Base-by-base conservation (phyloP, 768 basidiomycete genomes). In the Hortiboletus campestris region DNA sequence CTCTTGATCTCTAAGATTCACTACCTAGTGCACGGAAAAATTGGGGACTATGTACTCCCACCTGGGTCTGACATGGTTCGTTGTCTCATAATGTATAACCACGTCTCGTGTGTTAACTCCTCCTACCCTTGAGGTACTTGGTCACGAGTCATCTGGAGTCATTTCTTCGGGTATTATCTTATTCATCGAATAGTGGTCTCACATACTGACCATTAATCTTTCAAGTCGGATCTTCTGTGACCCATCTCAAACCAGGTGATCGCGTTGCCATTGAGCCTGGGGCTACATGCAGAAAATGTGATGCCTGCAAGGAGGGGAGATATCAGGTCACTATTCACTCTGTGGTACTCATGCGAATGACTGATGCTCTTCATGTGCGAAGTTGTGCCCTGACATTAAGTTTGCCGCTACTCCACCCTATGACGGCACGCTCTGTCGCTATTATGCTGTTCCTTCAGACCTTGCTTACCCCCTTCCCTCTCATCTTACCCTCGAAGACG, bases 381-480 rank as follows among this genome's bases (percentile, higher is more conserved):
- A 92, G 91, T 81, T 96, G 55, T 96, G 94, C 74, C 82, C 89
- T 2, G 79, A 93, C 52, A 88, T 96, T 69, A 76, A 82, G 48
- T 95, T 95, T 63, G 94, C 94, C 17, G 94, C 95, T 2, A 96
- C 95, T 14, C 96, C 95, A 51, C 96, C 96, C 1, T 84, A 88
- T 66, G 89, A 96, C 65, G 95, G 95, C 51, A 98, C 95, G 14
- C 83, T 97, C 20, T 80, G 80, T 45, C 82, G 92, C 43, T 96
- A 88, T 77, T 98, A 96, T 74, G 83, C 80, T 50, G 78, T 96
- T 53, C 92, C 94, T 16, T 85, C 84, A 25, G 91, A 97, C 70
- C 80, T 97, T 22, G 88, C 86, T 50, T 94, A 92, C 71, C 79
- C 76, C 38, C 83, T 98, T 13, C 94, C 94, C 3, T 82, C 87